Evolutionary conservation across 139 green algal genomes (phyloP), one percentile per base, ranked within the genome.

Genomic region (Coelastrella sp.): DNA sequence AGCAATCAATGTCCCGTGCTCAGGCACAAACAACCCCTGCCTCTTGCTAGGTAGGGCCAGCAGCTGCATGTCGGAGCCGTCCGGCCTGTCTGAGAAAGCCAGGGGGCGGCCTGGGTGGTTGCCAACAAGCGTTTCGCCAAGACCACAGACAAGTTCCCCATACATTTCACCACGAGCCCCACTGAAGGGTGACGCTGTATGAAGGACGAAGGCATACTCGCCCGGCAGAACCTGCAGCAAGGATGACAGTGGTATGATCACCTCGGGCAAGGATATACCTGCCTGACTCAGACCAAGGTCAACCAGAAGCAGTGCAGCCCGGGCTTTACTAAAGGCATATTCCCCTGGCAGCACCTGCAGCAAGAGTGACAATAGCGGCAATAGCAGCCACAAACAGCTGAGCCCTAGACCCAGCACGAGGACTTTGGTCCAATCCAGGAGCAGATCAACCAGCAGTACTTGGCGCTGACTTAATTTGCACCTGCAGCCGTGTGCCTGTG

Each of bases 151-250:
- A 79, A 98, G 79, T 92, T 99, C 97, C 4, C 95, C 97, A 82
- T 96, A 94, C 54, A 96, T 71, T 87, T 95, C 89, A n/a, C 92
- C 94, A n/a, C 58, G 56, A 0, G 59, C 85, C 80, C 71, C 85
- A 13, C 93, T 97, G 14, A 98, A 79, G 4, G 97, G 97, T 87
- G 98, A 95, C 5, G 95, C 95, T 8, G 96, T 98, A 96, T 99
- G 97, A 77, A 99, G 90, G 84, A 99, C 97, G 92, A 99, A 99
- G 3, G 97, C 96, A 93, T 99, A 99, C 47, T 96, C 89, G 10
- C 94, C 95, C 65, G 95, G 94, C 20, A 98, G 91, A 20, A 98
- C 92, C 93, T 97, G 91, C 78, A n/a, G 17, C 22, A 14, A 60
- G 59, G 0, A 76, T 71, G 61, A 19, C 61, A 71, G 8, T 10